Conservation (phyloP, 2,329 filamentous ascomycete genomes). For the Fusarium sororula region DNA sequence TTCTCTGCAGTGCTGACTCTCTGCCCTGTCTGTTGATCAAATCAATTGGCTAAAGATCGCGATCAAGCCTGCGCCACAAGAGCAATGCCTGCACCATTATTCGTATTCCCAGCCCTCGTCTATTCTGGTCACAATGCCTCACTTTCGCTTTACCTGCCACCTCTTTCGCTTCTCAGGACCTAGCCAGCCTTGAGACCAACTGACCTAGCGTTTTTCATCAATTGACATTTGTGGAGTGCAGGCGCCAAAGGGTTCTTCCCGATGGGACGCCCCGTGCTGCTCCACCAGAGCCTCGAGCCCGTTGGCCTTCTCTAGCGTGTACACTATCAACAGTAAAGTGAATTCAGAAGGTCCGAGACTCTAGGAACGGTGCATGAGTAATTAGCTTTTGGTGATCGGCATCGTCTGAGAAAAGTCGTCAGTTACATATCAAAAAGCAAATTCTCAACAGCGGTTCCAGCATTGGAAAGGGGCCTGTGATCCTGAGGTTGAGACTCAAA, state of each 20-base stretch:
- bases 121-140: constrained; percentile 18
- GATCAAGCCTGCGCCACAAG: constrained; percentile 22
- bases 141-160: constrained; percentile 28
- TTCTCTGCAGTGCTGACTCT: background rate
- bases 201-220: constrained; percentile 12
- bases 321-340: constrained; percentile 20
- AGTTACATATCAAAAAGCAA: background rate
- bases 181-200: constrained; percentile 20
- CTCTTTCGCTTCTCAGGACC: constrained; percentile 5
- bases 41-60: constrained; percentile 13
- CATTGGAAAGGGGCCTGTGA: constrained; percentile 3
- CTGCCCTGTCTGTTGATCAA: background rate
- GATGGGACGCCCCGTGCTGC: constrained; percentile 40
- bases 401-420: constrained; percentile 3
- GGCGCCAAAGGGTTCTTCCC: constrained; percentile 41
- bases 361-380: constrained; percentile 16
- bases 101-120: constrained; percentile 17
- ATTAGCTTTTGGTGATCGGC: constrained; percentile 23
- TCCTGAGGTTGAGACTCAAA: constrained; percentile 3
- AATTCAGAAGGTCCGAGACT: constrained; percentile 3
- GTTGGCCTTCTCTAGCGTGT: constrained; percentile 27
- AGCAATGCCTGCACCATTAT: constrained; percentile 7
- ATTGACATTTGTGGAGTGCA: constrained; percentile 40
- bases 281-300: constrained; percentile 35
- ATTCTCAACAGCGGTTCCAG: constrained; percentile 1